Evolutionary conservation across 2,329 filamentous ascomycete species (phyloP).

Genomic region (Ustulina deusta): DNA sequence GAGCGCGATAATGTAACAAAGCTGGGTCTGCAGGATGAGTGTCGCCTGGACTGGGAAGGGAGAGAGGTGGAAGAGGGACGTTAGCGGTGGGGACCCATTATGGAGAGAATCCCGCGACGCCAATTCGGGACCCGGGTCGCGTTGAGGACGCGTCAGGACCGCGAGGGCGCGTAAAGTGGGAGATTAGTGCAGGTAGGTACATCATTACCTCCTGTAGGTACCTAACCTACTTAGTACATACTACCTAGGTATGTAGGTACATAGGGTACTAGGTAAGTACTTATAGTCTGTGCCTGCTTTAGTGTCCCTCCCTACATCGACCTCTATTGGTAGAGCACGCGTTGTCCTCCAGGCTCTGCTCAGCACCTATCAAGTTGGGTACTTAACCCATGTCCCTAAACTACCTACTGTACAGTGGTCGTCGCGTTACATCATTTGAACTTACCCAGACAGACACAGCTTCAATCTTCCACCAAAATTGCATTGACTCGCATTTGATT

Average conservation of each 20-base stretch:
- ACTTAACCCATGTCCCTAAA: too few relatives aligned
- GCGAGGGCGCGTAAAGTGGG: constrained; percentile 60
- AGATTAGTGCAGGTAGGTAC: constrained; percentile 43
- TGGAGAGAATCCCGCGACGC: neutral
- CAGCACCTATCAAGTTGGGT: too few relatives aligned
- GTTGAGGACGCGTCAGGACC: constrained; percentile 38
- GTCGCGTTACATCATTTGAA: constrained; percentile 31
- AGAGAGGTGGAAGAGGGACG: constrained; percentile 8
- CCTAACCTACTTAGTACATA: too few relatives aligned
- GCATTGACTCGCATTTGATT: neutral
- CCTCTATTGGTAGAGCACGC: too few relatives aligned
- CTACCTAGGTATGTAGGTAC: too few relatives aligned
- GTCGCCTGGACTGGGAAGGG: neutral
- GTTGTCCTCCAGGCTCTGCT: too few relatives aligned
- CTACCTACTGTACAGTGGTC: neutral
- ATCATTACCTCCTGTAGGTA: too few relatives aligned
- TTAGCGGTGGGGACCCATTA: constrained; percentile 14
- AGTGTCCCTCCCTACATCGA: too few relatives aligned
- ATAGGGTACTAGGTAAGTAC: too few relatives aligned
- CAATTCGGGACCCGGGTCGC: constrained; percentile 36
- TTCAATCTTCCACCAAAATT: too few relatives aligned
- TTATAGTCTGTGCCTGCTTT: too few relatives aligned
- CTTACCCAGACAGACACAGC: too few relatives aligned
- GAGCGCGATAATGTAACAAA: neutral
- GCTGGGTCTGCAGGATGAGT: neutral